Base-by-base conservation (phyloP, 805 yeast genomes). In the Saccharomycodes ludwigii region DNA sequence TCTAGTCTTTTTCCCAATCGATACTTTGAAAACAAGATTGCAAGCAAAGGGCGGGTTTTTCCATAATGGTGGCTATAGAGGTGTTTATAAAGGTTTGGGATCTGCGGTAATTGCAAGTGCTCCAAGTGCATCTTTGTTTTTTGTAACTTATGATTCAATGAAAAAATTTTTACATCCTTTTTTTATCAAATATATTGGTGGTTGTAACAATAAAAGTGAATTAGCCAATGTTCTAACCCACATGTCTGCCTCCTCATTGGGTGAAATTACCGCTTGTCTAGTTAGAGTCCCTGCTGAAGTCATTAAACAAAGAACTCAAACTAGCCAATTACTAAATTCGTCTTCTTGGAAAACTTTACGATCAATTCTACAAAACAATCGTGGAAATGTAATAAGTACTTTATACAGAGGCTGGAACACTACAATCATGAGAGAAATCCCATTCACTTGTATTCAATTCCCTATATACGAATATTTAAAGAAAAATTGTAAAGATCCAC, bases 201-300 rank as follows among this genome's bases (percentile, higher is more conserved):
- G n/a, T n/a, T n/a, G n/a, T n/a, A n/a, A n/a, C n/a, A 38, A 56
- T 19, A 27, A 39, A 10, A 47, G 50, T 35, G 48, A 46, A 30
- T 17, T 46, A 6, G 34, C 38, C 9, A 30, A 31, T 9, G 30
- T 40, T 5, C 20, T 65, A 1, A 67, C 77, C 3, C 97, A 91
- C 48, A 91, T 91, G 97, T 37, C 71, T 2, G 65, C 91, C 16
- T 95, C 97, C 1, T 78, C 94, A 1, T 47, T 75, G 10, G 98
- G 98, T 35, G 99, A 91, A 50, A 64, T 85, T 11, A 78, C 91
- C 1, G 98, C 98, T 0, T 91, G 99, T 54, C 56, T 78, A 36
- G 91, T 91, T 2, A 65, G 99, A 36, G 99, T 91, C 1, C 99
- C 99, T 0, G 93, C 94, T 0, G 99, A 91, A 51, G 94, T 91